Base-by-base conservation (phyloP, 768 basidiomycete genomes). In the Amanita phalloides region DNA sequence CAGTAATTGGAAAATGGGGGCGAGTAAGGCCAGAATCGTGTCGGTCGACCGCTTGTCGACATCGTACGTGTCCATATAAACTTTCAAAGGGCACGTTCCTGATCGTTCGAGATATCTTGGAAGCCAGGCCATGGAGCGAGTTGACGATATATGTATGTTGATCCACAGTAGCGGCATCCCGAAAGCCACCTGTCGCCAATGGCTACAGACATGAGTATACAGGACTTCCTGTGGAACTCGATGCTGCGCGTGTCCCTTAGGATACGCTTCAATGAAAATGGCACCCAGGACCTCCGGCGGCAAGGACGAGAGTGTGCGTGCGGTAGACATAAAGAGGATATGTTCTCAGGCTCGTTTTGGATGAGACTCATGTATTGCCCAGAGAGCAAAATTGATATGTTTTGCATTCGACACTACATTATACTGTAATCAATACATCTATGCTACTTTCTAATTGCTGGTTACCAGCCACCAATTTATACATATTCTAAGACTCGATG, bases 181-280 rank as follows among this genome's bases (percentile, higher is more conserved):
- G 23, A 71, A 48, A 1, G 70, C 71, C 13, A 68, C 56, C 3
- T 57, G 58, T 43, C 75, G 66, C 72, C 74, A 76, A 45, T 59
- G 61, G 14, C 51, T 51, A n/a, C 67, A 75, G 37, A 76, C 71
- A 51, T 75, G 73, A 36, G 69, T 69, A 13, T 72, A 53, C 10
- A 59, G 20, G n/a, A 76, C 67, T 55, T 71, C 69, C 23, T 62
- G 62, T 35, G 67, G 66, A 25, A 67, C 49, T 46, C 45, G 53
- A 37, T 60, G 58, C 37, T 56, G 54, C 13, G 57, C 51, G 20
- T 60, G 63, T 11, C 51, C 57, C 13, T 48, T 54, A 17, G 64
- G 59, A 41, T 56, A 56, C 6, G 62, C 54, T 23, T 59, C 57
- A 2, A 48, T 23, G 48, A 70, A 63, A 9, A 71, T 64, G 9